phyloP scores from a whole-genome alignment of 805 yeast genomes.

The Lipomyces orientalis region DNA sequence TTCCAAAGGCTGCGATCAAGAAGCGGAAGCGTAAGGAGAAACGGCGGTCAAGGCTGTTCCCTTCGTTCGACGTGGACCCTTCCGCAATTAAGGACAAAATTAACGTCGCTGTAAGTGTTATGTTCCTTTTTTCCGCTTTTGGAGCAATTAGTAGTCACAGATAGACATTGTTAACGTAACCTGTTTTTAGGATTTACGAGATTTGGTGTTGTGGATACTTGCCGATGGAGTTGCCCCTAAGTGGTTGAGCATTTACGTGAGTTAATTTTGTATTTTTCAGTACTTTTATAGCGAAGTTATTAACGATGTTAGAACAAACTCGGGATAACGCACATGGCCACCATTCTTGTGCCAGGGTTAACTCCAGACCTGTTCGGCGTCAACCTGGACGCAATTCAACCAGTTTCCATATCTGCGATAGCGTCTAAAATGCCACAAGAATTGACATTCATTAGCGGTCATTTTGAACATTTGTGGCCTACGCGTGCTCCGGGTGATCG shows the following conservation, averaged over 20 bases:
- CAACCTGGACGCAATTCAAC: constrained; percentile 25
- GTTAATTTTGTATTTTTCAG: neutral
- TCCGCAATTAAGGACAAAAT: constrained; percentile 22
- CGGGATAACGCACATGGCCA: constrained; percentile 59
- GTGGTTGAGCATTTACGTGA: constrained; percentile 53
- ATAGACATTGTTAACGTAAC: neutral
- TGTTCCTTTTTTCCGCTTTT: neutral
- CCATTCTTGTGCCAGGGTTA: constrained; percentile 71
- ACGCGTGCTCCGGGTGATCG: constrained; percentile 70
- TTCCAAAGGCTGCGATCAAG: constrained; percentile 23
- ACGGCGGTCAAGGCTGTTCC: constrained; percentile 39
- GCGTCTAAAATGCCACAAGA: constrained; percentile 4
- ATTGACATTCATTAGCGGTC: constrained; percentile 48
- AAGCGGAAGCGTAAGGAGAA: constrained; percentile 39
- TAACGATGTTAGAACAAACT: constrained; percentile 48
- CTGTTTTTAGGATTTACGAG: constrained; percentile 52
- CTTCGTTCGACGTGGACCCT: constrained; percentile 35
- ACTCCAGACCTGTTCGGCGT: constrained; percentile 53
- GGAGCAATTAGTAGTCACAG: neutral
- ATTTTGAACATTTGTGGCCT: constrained; percentile 55
- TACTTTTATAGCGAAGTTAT: constrained; percentile 1
- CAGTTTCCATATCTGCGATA: neutral
- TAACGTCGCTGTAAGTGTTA: constrained; percentile 38
- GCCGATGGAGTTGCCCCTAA: constrained; percentile 53
- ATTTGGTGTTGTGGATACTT: constrained; percentile 52